Evolutionary conservation across 192 early-diverging fungal genomes (phyloP), one percentile per base, ranked within the genome.

Genomic region (Rhizoclosmatium sp.): DNA sequence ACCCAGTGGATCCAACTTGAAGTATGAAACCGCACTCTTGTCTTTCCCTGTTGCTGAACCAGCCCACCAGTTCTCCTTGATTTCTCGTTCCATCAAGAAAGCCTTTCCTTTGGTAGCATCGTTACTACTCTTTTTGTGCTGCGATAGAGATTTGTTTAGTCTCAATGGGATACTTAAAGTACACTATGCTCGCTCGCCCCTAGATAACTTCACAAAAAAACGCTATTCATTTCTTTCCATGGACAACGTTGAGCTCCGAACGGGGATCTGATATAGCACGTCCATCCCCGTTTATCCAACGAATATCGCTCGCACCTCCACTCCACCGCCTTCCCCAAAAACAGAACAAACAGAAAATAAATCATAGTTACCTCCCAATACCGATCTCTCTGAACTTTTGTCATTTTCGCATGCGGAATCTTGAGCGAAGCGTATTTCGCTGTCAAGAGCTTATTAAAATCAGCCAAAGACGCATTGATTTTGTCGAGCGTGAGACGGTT

Each of bases 321-420:
- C n/a, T n/a, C n/a, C n/a, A n/a, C n/a, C n/a, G n/a, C n/a, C n/a
- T n/a, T n/a, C n/a, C n/a, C n/a, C n/a, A n/a, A n/a, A n/a, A n/a
- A n/a, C n/a, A n/a, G n/a, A n/a, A n/a, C n/a, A n/a, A n/a, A n/a
- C n/a, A n/a, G n/a, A n/a, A n/a, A n/a, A n/a, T n/a, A n/a, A n/a
- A n/a, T n/a, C n/a, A n/a, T n/a, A n/a, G n/a, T n/a, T n/a, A n/a
- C n/a, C n/a, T 86, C 87, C 81, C 82, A 88, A 65, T 78, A 85
- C 21, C 81, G 48, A 64, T 86, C 85, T 2, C 83, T 75, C 61
- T 86, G 83, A 19, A 16, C 42, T 61, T 86, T 86, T 7, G 74
- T 82, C 85, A 88, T 85, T 76, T 85, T 82, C 4, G 69, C n/a
- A 45, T 80, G 80, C 12, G 87, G 83, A 9, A 82, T 76, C 39